Base-by-base conservation (phyloP, 768 basidiomycete genomes). In the Leccinellum rugosiceps region DNA sequence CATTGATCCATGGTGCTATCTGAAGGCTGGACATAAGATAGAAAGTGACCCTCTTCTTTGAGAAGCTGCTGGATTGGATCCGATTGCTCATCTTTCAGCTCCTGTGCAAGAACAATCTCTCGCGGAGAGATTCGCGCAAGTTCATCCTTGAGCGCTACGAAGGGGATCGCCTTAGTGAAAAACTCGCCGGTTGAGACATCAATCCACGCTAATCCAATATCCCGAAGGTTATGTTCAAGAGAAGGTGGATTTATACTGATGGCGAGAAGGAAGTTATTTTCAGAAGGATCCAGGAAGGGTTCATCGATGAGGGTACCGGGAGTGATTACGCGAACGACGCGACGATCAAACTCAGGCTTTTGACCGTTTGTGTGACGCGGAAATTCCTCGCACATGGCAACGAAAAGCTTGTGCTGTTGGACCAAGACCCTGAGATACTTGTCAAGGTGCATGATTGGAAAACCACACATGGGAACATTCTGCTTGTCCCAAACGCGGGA, bases 121-220 rank as follows among this genome's bases (percentile, higher is more conserved):
- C 82, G 83, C 6, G 95, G 95, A 31, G 74, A 75, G 45, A 97
- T 88, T 21, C 93, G 83, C 8, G 85, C 85, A 25, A 98, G 76
- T 59, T 96, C 90, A 65, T 97, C 93, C 53, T 84, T 83, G 30
- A 98, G 72, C 41, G 69, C 75, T 23, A 83, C 82, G 15, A 78
- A 49, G 3, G 76, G 71, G 11, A 83, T 78, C 6, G 72, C 69
- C 61, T 90, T 90, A 11, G 90, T 87, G 71, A 90, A 94, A 71
- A 96, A 92, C 67, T 96, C 94, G 58, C 93, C 92, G 0, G 94
- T 97, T 14, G 95, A 94, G 17, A 97, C 83, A 68, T 98, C 95
- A 25, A 92, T 93, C 88, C 94, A 98, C 6, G 94, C 94, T 41
- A 98, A 75, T 2, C 92, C 92, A n/a, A 84, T 57, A 8, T 68